Base-by-base conservation (phyloP, 1,139 yeast species). In the Yamadazyma songkhlaensis region DNA sequence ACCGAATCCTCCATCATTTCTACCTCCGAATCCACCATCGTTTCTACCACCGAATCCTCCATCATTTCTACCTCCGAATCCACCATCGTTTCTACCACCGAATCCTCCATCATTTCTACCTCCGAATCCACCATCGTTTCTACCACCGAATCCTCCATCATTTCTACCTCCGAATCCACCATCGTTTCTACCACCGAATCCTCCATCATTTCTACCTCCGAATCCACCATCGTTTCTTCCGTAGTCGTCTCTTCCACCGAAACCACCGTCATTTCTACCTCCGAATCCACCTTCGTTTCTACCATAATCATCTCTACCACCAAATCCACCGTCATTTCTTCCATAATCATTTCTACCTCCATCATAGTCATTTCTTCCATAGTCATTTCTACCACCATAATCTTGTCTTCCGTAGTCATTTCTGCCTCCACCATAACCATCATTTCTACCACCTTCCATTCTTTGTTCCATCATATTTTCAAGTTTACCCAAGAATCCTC, bases 401-500 rank as follows among this genome's bases (percentile, higher is more conserved):
- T 21, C 35, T 8, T 37, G 29, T 24, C 46, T 41, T 22, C 45
- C 42, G 29, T 48, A 38, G 21, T 46, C 31, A 23, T 12, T 21
- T 9, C 26, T 31, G 34, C 45, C 42, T 25, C 45, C 47, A 4
- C 20, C 20, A 17, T 17, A 17, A 4, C 20, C 20, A 17, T 17
- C 20, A 17, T 17, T 17, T 17, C 20, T 17, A 4, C 20, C 20
- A 17, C 20, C 20, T 17, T 17, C 20, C 20, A 17, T 25, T 25
- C 27, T 12, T 25, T 12, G 12, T 21, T 32, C 39, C 27, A 37
- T 25, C 24, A 50, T 47, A 32, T 34, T 31, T 32, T 44, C 44
- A 39, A 44, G 45, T 29, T 46, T 45, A 26, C 39, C 41, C 17
- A 40, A 46, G 31, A 35, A 32, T 22, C 45, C 46, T 26, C 48